Base-by-base conservation (phyloP, 208 protist genomes). In the Crithidia expoeki region DNA sequence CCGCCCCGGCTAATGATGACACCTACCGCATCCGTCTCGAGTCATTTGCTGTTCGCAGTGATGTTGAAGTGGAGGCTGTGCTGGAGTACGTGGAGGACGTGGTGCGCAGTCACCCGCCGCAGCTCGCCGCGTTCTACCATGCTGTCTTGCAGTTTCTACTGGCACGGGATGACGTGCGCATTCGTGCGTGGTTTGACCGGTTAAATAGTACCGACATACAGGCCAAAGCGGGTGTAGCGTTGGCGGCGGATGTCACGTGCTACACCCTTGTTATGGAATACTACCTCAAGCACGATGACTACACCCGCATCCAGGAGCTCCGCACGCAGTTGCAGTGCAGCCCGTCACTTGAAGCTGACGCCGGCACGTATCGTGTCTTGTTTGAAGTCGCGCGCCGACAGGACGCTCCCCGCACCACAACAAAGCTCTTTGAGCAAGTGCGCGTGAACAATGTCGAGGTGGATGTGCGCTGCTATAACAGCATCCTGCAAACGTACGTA, bases 1-100 rank as follows among this genome's bases (percentile, higher is more conserved):
- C 79, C 12, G 77, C 86, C 1, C 63, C 63, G 16, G 74, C 90
- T 0, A 84, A 96, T 62, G 76, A 80, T 3, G 82, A 88, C 2
- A 95, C 87, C 16, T 95, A 93, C 71, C 84, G 77, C 46, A 71
- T 91, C 46, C 76, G 94, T 23, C 65, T 96, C 16, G 82, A 90
- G 9, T 34, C 84, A 6, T 85, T 69, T 57, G 63, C 67, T 2
- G 14, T 28, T 25, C 76, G 44, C 17, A 14, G 50, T 19, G 83
- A 95, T 64, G 46, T 62, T 4, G 68, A 81, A 2, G 51, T 51
- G 32, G 77, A 86, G 2, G 62, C 69, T 12, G 51, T 77, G 21
- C 36, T 90, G 42, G 25, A 28, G 55, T 77, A 67, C 21, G 58
- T 80, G 28, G 52, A 67, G 5, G 46, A 56, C 19, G 55, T 63